Base-by-base conservation (phyloP, 208 protist genomes). In the Leishmania guyanensis region DNA sequence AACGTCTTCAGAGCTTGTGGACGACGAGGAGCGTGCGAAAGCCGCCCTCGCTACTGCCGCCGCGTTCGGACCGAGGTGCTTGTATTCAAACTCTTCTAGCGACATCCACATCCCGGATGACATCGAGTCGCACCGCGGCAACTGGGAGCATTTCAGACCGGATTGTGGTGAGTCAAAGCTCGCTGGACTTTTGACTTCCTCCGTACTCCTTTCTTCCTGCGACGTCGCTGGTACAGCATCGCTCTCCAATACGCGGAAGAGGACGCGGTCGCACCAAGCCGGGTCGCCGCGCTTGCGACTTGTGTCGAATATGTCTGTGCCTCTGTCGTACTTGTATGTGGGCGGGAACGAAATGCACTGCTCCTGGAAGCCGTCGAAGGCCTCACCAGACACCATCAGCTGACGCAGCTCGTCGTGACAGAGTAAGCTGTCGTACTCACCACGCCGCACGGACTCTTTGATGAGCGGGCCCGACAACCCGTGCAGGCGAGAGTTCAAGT, bases 401-500 rank as follows among this genome's bases (percentile, higher is more conserved):
- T 93, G 89, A 36, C 91, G 91, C 74, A 97, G 85, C 84, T 97
- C 94, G 81, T 97, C 94, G 86, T 92, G 83, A 80, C 88, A 91
- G 29, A 95, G 88, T 17, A 97, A 87, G 53, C 83, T 77, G 74
- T 95, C 86, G 74, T 83, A 89, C 72, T 89, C 86, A 20, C 81
- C 75, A 14, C 70, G 39, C 46, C 66, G 56, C 29, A 95, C 78
- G 5, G 80, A 77, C n/a, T 80, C 79, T 9, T 81, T 84, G 39
- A 93, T 92, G 16, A 88, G 84, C 5, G 64, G 33, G 8, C 86
- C 72, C 4, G 84, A 77, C n/a, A 95, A 26, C 62, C 81, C 88
- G 84, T 97, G 92, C 64, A 98, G 82, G 29, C 96, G 92, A 58
- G 97, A 98, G 91, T 99, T 99, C 39, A 99, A 84, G 82, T 99